phyloP scores from a whole-genome alignment of 805 yeast genomes.

The Candida insectorum region DNA sequence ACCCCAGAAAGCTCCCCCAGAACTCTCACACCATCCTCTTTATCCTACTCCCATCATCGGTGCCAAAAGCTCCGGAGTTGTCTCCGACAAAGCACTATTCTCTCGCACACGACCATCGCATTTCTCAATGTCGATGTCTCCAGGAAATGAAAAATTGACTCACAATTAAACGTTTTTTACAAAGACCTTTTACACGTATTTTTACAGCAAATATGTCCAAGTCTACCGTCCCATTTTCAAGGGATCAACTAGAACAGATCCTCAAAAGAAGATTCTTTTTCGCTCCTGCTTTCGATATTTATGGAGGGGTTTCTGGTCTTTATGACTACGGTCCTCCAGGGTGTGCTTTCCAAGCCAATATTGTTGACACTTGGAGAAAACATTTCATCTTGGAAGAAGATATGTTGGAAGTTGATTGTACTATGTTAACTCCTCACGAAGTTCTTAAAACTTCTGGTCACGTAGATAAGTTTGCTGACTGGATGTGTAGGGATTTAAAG shows the following conservation, averaged over 20 bases:
- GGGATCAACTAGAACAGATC: slow-evolving; percentile 87
- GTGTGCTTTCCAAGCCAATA: slow-evolving; percentile 95
- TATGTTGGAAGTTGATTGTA: slow-evolving; percentile 97
- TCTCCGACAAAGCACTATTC: too few relatives aligned
- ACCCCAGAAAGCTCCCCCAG: too few relatives aligned
- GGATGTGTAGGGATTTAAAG: slow-evolving; percentile 96
- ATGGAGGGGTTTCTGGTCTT: slow-evolving; percentile 97
- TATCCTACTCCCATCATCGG: too few relatives aligned
- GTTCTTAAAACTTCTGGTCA: slow-evolving; percentile 98
- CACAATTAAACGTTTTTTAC: too few relatives aligned
- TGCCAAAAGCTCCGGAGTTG: too few relatives aligned
- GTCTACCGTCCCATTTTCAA: slow-evolving; percentile 51
- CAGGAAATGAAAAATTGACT: too few relatives aligned
- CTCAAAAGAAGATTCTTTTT: slow-evolving; percentile 94
- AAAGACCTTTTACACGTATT: too few relatives aligned
- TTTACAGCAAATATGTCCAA: slow-evolving; percentile 4
- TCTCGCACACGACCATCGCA: too few relatives aligned
- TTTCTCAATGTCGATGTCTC: too few relatives aligned
- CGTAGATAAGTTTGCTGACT: slow-evolving; percentile 97
- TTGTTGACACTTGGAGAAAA: slow-evolving; percentile 94
- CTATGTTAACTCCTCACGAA: slow-evolving; percentile 97
- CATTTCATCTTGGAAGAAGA: slow-evolving; percentile 97
- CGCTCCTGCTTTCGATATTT: slow-evolving; percentile 96
- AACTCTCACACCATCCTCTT: too few relatives aligned
- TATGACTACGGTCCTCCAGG: slow-evolving; percentile 99